These are phyloP conservation scores for Cryptococcus jaspeensis DNA, from an alignment of 1,284 basidiomycete species.

Conservation along the genomic window DNA sequence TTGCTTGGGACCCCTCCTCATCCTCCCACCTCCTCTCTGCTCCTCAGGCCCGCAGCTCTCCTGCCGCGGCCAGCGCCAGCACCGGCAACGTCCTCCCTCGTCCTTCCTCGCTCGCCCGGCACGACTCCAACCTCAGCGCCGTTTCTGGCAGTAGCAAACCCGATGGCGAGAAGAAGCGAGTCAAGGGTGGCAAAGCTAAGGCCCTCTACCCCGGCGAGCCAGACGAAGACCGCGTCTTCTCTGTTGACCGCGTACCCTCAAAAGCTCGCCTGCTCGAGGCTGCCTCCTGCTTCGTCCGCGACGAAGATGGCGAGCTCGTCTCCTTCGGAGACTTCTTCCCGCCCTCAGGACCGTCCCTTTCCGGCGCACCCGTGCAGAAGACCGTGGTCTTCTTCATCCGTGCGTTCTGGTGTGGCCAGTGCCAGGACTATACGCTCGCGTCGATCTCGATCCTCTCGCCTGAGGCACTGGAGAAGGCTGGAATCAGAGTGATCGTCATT, in stretches of 20 bases:
- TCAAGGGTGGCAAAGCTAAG: not conserved
- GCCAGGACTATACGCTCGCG: slow-evolving; percentile 48
- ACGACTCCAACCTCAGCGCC: not conserved
- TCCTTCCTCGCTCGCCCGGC: too few relatives aligned
- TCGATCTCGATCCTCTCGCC: slow-evolving; percentile 43
- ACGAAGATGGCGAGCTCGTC: slow-evolving; percentile 40
- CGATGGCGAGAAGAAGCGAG: not conserved
- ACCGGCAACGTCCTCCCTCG: too few relatives aligned
- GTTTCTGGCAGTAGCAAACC: too few relatives aligned
- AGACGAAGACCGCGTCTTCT: slow-evolving; percentile 14
- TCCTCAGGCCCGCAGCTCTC: too few relatives aligned
- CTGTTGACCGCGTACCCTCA: slow-evolving; percentile 29
- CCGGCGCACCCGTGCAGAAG: slow-evolving; percentile 4
- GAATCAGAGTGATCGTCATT: slow-evolving; percentile 44
- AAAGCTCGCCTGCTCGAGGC: slow-evolving; percentile 38
- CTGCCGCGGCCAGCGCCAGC: too few relatives aligned
- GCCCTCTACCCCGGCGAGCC: not conserved
- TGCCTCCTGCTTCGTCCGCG: slow-evolving; percentile 34
- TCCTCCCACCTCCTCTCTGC: too few relatives aligned
- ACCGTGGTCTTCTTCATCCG: slow-evolving; percentile 49
- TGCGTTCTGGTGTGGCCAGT: slow-evolving; percentile 50
- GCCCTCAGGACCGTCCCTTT: not conserved
- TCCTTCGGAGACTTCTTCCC: slow-evolving; percentile 44
- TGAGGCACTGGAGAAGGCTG: slow-evolving; percentile 31
- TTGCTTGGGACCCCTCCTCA: too few relatives aligned